phyloP scores from a whole-genome alignment of 768 basidiomycete species.

The Galerina sulciceps region DNA sequence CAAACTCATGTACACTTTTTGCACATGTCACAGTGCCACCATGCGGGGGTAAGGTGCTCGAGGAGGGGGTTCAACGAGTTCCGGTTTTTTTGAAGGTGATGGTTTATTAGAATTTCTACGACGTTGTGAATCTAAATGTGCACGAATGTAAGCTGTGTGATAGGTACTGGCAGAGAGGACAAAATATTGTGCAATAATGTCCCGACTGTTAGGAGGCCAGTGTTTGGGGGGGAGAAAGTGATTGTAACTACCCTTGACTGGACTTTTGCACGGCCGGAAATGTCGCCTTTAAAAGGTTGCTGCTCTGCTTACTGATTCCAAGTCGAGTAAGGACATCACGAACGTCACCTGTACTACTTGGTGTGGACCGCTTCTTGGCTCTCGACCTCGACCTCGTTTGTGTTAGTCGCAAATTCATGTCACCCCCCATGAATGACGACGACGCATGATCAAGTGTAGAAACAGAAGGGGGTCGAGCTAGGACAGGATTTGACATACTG shows the following conservation, averaged over 20 bases:
- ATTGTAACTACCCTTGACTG: not conserved
- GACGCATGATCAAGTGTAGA: constrained; percentile 77
- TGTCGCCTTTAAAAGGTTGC: constrained; percentile 70
- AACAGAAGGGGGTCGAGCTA: constrained; percentile 71
- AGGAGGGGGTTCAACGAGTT: no score
- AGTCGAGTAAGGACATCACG: constrained; percentile 80
- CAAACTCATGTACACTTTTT: no score
- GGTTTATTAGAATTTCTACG: no score
- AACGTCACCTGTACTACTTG: constrained; percentile 69
- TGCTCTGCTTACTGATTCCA: constrained; percentile 79
- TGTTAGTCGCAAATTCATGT: constrained; percentile 41
- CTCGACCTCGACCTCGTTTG: constrained; percentile 59
- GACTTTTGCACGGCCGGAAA: constrained; percentile 52
- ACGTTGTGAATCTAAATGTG: no score
- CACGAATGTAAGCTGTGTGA: no score
- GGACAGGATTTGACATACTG: constrained; percentile 79
- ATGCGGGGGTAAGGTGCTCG: no score
- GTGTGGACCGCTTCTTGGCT: constrained; percentile 50
- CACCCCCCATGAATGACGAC: constrained; percentile 49
- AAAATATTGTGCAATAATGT: no score
- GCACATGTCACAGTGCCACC: no score
- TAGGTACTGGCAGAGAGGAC: not conserved
- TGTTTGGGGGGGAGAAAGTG: no score
- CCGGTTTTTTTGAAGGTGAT: no score
- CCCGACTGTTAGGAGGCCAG: no score